phyloP scores from a whole-genome alignment of 2,329 filamentous ascomycete species.

The Colletotrichum liaoningense region DNA sequence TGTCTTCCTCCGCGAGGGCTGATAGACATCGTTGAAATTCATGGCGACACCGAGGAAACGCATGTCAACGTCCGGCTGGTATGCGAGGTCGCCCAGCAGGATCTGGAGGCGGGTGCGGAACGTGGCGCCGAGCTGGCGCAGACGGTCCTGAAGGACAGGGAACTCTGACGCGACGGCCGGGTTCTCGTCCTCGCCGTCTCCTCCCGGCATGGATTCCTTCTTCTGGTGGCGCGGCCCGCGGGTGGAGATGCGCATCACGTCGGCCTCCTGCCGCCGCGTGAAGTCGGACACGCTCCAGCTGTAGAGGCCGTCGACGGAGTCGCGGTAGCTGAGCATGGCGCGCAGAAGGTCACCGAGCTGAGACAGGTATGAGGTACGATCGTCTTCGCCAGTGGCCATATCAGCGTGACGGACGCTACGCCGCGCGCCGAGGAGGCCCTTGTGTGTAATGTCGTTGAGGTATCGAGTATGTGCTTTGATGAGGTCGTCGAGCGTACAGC shows the following conservation, averaged over 20 bases:
- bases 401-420: conserved; percentile 54
- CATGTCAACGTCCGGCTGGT: conserved; percentile 95
- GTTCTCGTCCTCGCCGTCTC: conserved; percentile 39
- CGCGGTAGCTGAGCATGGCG: conserved; percentile 93
- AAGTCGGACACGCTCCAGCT: conserved; percentile 96
- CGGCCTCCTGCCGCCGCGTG: conserved; percentile 87
- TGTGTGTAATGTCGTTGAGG: conserved; percentile 93
- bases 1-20: conserved; percentile 76
- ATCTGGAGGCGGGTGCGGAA: conserved; percentile 84
- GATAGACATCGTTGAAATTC: conserved; percentile 99
- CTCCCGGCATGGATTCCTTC: conserved; percentile 27
- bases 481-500: conserved; percentile 92
- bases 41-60: conserved; percentile 95
- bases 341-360: conserved; percentile 94
- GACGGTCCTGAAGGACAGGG: conserved; percentile 78
- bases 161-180: conserved; percentile 70
- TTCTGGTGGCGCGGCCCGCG: conserved; percentile 45
- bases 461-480: conserved; percentile 93
- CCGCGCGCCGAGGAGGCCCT: conserved; percentile 87
- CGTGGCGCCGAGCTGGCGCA: conserved; percentile 77
- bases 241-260: conserved; percentile 75
- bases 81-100: conserved; percentile 88
- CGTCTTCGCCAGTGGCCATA: conserved; percentile 66
- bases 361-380: conserved; percentile 82
- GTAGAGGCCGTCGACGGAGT: conserved; percentile 93